A percentile compares a stretch with the other conserved stretches of the same genome.
These are phyloP conservation scores for Pythium utonaiense DNA, from an alignment of 352 stramenopile genomes.

Conservation along the genomic window DNA sequence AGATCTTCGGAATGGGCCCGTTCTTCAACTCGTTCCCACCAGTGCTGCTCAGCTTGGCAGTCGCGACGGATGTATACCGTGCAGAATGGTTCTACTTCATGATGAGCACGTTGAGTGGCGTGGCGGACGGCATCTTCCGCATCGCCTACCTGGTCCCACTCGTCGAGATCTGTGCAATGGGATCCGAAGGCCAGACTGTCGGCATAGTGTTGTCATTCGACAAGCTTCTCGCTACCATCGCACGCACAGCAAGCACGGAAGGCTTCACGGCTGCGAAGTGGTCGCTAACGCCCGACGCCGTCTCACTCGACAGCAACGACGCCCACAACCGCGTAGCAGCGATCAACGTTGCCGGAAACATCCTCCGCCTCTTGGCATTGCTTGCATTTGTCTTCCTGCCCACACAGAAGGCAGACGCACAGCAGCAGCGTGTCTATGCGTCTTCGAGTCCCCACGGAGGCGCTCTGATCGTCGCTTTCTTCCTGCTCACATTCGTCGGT, in stretches of 20 bases:
- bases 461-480: background rate
- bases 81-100: slow-evolving; percentile 11
- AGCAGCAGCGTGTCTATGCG: slow-evolving; percentile 18
- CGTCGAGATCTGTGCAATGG: slow-evolving; percentile 5
- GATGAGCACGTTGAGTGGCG: background rate
- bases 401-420: slow-evolving; percentile 20
- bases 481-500: slow-evolving; percentile 1
- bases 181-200: slow-evolving; percentile 14
- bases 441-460: background rate
- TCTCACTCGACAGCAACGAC: background rate
- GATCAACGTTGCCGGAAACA: background rate
- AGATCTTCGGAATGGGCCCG: slow-evolving; percentile 4
- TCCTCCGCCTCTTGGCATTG: background rate
- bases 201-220: slow-evolving; percentile 14
- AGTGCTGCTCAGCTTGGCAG: background rate
- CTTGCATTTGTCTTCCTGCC: slow-evolving; percentile 15
- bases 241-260: slow-evolving; percentile 1
- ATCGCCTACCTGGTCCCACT: slow-evolving; percentile 5
- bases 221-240: slow-evolving; percentile 4
- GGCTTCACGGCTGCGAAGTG: background rate
- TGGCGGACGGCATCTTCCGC: slow-evolving; percentile 7
- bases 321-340: background rate
- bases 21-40: slow-evolving; percentile 1
- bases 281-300: background rate
- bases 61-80: background rate